A percentile compares a stretch with the other conserved stretches of the same genome.
Evolutionary conservation across 306 rosid species (phyloP).

Genomic region (Nissolia schottii): DNA sequence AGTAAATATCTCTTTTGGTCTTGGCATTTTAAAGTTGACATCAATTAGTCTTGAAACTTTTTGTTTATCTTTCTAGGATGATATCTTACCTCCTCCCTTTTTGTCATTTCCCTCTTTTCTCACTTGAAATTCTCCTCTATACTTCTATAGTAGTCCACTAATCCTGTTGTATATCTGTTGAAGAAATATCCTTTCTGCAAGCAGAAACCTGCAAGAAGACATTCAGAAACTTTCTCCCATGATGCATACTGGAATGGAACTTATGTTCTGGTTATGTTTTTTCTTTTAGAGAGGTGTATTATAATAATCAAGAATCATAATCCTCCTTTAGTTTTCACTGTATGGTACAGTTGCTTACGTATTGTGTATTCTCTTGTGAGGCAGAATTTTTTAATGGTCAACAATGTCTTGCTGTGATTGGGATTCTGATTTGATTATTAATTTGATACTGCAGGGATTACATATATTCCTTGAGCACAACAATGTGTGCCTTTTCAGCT

Average conservation of each 20-base stretch:
- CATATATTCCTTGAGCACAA: slow-evolving; percentile 62
- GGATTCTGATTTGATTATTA: slow-evolving; percentile 28
- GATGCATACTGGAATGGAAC: background rate
- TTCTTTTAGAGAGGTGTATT: background rate
- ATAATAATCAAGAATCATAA: background rate
- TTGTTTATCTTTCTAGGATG: background rate
- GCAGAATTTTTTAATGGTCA: background rate
- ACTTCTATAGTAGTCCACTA: background rate
- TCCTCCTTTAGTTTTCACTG: background rate
- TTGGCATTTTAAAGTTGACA: no score
- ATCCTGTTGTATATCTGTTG: background rate
- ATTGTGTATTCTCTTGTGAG: background rate
- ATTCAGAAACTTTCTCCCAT: background rate
- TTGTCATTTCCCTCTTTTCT: background rate
- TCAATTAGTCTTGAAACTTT: no score
- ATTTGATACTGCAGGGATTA: slow-evolving; percentile 57
- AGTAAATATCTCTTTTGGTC: no score
- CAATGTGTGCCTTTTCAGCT: slow-evolving; percentile 47
- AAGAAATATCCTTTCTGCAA: background rate
- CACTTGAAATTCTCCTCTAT: background rate
- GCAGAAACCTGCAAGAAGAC: background rate
- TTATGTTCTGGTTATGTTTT: background rate
- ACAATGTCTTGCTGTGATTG: slow-evolving; percentile 27
- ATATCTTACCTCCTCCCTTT: background rate
- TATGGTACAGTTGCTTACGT: background rate